Evolutionary conservation across 2,329 filamentous ascomycete genomes (phyloP).

Genomic region (Lachnellula cervina): DNA sequence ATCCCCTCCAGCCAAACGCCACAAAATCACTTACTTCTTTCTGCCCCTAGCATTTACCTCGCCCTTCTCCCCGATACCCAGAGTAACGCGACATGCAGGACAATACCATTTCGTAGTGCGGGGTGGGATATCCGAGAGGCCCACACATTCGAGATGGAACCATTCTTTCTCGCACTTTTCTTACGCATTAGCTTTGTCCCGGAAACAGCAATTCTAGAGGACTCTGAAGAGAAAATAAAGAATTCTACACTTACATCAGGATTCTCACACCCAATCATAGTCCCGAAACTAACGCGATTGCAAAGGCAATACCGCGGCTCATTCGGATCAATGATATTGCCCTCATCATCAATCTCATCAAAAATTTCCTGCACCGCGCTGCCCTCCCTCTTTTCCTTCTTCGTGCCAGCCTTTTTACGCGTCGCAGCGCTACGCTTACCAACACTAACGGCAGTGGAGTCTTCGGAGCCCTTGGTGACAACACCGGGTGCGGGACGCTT

Average conservation of each 20-base stretch:
- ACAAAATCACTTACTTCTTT: constrained; percentile 26
- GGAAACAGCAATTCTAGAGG: background rate
- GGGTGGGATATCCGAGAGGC: constrained; percentile 60
- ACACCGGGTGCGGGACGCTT: constrained; percentile 70
- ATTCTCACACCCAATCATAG: constrained; percentile 81
- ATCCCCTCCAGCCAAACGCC: too few species aligned
- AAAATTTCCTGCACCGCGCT: constrained; percentile 43
- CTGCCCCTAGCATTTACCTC: constrained; percentile 45
- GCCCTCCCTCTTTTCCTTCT: constrained; percentile 36
- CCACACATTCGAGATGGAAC: constrained; percentile 79
- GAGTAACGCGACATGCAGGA: constrained; percentile 62
- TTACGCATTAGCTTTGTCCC: constrained; percentile 13
- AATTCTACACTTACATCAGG: constrained; percentile 54
- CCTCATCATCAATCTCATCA: constrained; percentile 62
- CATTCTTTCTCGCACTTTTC: constrained; percentile 71
- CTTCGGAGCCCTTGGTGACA: constrained; percentile 46
- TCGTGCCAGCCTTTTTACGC: constrained; percentile 54
- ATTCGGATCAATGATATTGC: constrained; percentile 66
- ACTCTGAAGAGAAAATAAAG: background rate
- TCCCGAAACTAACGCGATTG: constrained; percentile 73
- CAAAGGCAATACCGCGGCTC: constrained; percentile 76
- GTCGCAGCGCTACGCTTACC: constrained; percentile 67
- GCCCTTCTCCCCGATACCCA: constrained; percentile 60
- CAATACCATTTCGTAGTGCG: constrained; percentile 82
- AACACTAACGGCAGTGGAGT: constrained; percentile 55